These are phyloP conservation scores for Aspergillus aculeatus DNA, from an alignment of 2,329 filamentous ascomycete species.

Conservation along the genomic window DNA sequence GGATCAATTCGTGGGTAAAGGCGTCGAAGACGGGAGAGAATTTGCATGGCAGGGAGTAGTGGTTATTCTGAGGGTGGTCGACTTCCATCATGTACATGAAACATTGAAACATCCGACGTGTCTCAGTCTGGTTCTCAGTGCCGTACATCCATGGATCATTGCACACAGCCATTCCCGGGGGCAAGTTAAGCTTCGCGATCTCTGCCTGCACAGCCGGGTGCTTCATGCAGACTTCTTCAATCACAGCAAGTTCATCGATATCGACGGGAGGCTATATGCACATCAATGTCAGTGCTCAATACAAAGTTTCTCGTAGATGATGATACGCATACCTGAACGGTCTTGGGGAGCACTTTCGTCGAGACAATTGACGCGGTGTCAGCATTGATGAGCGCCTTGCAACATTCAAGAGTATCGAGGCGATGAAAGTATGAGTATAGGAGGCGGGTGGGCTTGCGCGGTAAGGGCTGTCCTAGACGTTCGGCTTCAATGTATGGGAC, in stretches of 20 bases:
- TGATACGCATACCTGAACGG: slow-evolving; percentile 41
- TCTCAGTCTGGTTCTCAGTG: slow-evolving; percentile 40
- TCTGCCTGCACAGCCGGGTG: slow-evolving; percentile 58
- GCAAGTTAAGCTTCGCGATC: slow-evolving; percentile 59
- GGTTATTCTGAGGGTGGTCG: slow-evolving; percentile 39
- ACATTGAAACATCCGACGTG: slow-evolving; percentile 41
- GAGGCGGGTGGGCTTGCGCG: slow-evolving; percentile 51
- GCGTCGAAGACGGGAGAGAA: slow-evolving; percentile 53
- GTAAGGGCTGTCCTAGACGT: slow-evolving; percentile 50
- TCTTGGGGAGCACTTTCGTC: slow-evolving; percentile 46
- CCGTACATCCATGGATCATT: slow-evolving; percentile 71
- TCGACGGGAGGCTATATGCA: slow-evolving; percentile 57
- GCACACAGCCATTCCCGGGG: slow-evolving; percentile 56
- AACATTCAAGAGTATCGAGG: slow-evolving; percentile 43
- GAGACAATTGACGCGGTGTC: slow-evolving; percentile 36
- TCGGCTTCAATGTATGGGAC: slow-evolving; percentile 64
- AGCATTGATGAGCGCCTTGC: slow-evolving; percentile 41
- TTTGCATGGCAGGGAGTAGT: slow-evolving; percentile 38
- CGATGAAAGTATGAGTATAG: slow-evolving; percentile 54
- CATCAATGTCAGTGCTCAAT: slow-evolving; percentile 47
- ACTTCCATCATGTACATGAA: slow-evolving; percentile 40
- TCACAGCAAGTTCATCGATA: slow-evolving; percentile 58
- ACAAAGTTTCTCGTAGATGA: background rate
- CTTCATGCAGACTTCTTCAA: slow-evolving; percentile 56
- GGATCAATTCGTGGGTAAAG: slow-evolving; percentile 61